Conservation (phyloP, 1,139 yeast species). For the Blastobotrys apis region DNA sequence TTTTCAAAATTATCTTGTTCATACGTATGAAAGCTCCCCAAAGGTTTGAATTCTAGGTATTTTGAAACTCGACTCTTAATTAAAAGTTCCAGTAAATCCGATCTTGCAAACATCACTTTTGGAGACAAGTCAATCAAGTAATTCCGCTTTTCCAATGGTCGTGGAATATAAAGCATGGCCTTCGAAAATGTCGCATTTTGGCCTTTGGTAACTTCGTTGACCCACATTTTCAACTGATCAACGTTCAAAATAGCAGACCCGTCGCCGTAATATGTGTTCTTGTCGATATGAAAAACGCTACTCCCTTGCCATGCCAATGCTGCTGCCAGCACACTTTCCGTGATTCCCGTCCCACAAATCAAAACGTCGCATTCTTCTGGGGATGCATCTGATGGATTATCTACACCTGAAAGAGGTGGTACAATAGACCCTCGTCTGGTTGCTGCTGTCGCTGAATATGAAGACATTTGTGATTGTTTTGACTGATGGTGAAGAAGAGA, state of each 20-base stretch:
- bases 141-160: constrained; percentile 52
- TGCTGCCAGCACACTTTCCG: constrained; percentile 85
- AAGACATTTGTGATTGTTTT: constrained; percentile 30
- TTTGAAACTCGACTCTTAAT: constrained; percentile 82
- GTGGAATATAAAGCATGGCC: constrained; percentile 59
- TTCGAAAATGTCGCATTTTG: constrained; percentile 25
- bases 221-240: constrained; percentile 82
- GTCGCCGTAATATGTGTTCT: constrained; percentile 83
- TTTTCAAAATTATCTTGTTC: constrained; percentile 88
- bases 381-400: constrained; percentile 48
- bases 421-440: constrained; percentile 65
- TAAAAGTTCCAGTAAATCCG: constrained; percentile 74
- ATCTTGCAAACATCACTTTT: constrained; percentile 78
- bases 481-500: too few species aligned
- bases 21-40: constrained; percentile 83
- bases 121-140: constrained; percentile 91
- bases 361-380: constrained; percentile 66
- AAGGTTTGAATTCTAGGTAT: constrained; percentile 86
- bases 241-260: constrained; percentile 78
- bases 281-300: constrained; percentile 81
- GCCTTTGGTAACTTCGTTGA: constrained; percentile 47
- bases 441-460: constrained; percentile 39
- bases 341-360: constrained; percentile 87
- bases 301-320: constrained; percentile 97
- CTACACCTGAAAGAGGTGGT: constrained; percentile 77